Base-by-base conservation (phyloP, 805 yeast genomes). In the Ogataea philodendri region DNA sequence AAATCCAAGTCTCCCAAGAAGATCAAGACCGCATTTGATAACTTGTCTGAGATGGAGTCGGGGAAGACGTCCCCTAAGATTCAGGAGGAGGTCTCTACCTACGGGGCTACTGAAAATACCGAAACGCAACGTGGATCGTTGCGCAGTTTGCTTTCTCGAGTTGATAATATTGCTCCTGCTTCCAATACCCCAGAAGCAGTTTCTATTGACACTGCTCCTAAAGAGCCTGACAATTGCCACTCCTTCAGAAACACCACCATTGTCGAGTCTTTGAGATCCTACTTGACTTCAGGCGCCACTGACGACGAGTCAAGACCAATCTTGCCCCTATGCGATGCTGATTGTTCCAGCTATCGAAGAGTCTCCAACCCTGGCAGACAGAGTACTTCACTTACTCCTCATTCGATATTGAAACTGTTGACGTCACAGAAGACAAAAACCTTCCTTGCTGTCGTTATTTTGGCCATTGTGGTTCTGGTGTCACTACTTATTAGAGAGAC, bases 21-120 rank as follows among this genome's bases (percentile, higher is more conserved):
- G 27, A 46, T 46, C 10, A 39, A 36, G 17, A 46, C 51, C 1
- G 51, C 51, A 5, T 46, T 46, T 35, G 51, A 46, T 30, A 32
- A 39, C 17, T 21, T 46, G 22, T 26, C 43, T 11, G 45, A 34
- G 4, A 15, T 33, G 1, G 46, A 34, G 13, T 31, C 28, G 10
- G 43, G 37, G 6, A 26, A 21, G 20, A 22, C 24, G 6, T 18
- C 33, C 13, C 32, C 27, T 11, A 26, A 21, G 15, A 14, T 5
- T 11, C 30, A 18, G 11, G 31, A 15, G 11, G 39, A 24, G 15
- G 9, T 17, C 3, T 7, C 27, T 3, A 28, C 31, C 9, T 42
- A 38, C 13, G 46, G 46, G 5, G 30, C 46, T 3, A 38, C 28
- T 9, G 20, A 21, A 4, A 28, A 31, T 3, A 18, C 23, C 4